A percentile compares a stretch with the other conserved stretches of the same genome.
Conservation (phyloP, 768 basidiomycete genomes). For the Epithele typhae region DNA sequence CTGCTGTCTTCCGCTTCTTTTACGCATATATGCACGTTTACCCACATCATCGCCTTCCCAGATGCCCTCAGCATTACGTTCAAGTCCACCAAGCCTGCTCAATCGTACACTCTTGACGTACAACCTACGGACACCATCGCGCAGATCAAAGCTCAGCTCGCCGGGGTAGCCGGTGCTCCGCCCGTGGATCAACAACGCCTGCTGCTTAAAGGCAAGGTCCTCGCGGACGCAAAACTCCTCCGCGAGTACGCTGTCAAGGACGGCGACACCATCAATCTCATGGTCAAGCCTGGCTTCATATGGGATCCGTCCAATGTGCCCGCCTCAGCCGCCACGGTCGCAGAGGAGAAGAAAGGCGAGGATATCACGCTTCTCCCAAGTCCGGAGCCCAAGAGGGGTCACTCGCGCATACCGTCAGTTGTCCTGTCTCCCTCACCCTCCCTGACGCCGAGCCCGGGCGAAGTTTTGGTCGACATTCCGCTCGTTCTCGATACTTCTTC, state of each 20-base stretch:
- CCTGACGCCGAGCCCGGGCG: constrained; percentile 33
- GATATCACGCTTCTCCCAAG: constrained; percentile 16
- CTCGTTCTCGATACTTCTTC: constrained; percentile 61
- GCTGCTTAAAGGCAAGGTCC: constrained; percentile 90
- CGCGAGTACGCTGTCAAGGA: constrained; percentile 85
- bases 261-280: constrained; percentile 80
- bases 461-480: constrained; percentile 56
- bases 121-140: constrained; percentile 81
- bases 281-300: constrained; percentile 73
- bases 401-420: constrained; percentile 71
- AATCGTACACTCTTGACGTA: constrained; percentile 66
- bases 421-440: constrained; percentile 77
- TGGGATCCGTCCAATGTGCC: constrained; percentile 51
- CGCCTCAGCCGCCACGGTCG: constrained; percentile 2
- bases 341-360: constrained; percentile 5
- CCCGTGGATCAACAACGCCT: constrained; percentile 79
- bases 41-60: background rate
- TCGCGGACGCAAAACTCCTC: constrained; percentile 83
- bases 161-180: constrained; percentile 63
- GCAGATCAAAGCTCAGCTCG: constrained; percentile 73
- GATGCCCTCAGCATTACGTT: constrained; percentile 67
- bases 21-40: too few species aligned
- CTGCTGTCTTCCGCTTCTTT: background rate
- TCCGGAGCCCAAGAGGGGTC: constrained; percentile 33
- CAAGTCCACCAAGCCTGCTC: constrained; percentile 89